These are phyloP conservation scores for Trichoderma sp. DNA, from an alignment of 2,329 filamentous ascomycete genomes.

Conservation along the genomic window DNA sequence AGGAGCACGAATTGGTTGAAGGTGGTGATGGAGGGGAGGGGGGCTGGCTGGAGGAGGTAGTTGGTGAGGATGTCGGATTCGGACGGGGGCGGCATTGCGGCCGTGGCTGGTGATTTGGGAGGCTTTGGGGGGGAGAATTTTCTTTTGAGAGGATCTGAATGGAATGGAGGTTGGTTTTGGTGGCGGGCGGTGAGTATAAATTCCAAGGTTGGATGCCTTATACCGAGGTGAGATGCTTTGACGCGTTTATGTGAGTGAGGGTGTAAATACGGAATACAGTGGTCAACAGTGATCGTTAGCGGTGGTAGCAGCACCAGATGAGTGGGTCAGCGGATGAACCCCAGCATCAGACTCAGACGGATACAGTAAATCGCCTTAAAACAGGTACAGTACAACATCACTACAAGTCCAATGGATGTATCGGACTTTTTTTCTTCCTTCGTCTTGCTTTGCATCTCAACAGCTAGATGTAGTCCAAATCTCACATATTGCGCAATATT, in stretches of 20 bases:
- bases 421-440: not conserved
- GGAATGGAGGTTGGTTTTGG: not conserved
- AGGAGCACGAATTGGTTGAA: slow-evolving; percentile 71
- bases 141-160: slow-evolving; percentile 43
- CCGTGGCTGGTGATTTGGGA: not conserved
- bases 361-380: not conserved
- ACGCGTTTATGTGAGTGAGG: slow-evolving; percentile 28
- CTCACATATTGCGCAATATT: not conserved
- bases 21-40: slow-evolving; percentile 69
- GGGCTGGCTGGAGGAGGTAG: slow-evolving; percentile 74
- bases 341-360: not conserved
- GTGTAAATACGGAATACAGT: too few relatives aligned
- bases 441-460: not conserved
- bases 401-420: not conserved
- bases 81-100: slow-evolving; percentile 34
- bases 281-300: not conserved
- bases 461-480: not conserved
- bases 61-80: slow-evolving; percentile 72
- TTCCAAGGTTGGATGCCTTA: not conserved
- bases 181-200: not conserved
- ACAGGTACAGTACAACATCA: not conserved
- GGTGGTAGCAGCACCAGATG: not conserved
- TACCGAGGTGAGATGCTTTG: not conserved
- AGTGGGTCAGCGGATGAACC: not conserved
- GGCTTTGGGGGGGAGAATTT: not conserved